These are phyloP conservation scores for Sclerotinia spermophila DNA, from an alignment of 2,329 filamentous ascomycete genomes.

Conservation along the genomic window DNA sequence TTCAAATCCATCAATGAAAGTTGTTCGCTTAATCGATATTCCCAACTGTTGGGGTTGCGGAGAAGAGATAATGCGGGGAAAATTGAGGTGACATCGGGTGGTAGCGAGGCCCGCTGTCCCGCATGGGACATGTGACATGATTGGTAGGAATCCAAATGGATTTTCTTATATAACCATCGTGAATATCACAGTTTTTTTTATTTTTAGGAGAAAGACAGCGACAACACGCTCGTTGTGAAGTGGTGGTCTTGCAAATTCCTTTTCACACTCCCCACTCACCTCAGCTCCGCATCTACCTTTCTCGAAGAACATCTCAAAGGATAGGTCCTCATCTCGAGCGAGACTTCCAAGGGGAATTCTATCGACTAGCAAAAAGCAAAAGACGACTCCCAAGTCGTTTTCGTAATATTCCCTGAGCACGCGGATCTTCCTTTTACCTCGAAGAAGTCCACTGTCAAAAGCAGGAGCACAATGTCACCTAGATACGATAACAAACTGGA, in stretches of 20 bases:
- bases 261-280: too few species aligned
- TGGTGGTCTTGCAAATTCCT: not conserved
- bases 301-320: too few species aligned
- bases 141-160: not conserved
- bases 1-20: slow-evolving; percentile 3
- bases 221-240: not conserved
- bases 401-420: not conserved
- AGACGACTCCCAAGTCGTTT: not conserved
- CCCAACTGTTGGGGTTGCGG: not conserved
- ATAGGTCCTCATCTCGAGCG: not conserved
- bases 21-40: not conserved
- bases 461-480: not conserved
- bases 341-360: not conserved
- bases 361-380: not conserved
- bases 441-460: not conserved
- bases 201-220: too few species aligned
- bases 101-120: not conserved
- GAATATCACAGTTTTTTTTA: not conserved
- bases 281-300: not conserved
- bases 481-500: not conserved
- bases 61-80: not conserved
- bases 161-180: not conserved
- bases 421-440: too few species aligned
- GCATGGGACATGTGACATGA: not conserved
- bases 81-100: not conserved